Evolutionary conservation across 306 rosid species (phyloP).

Genomic region (Vigna trinervia): DNA sequence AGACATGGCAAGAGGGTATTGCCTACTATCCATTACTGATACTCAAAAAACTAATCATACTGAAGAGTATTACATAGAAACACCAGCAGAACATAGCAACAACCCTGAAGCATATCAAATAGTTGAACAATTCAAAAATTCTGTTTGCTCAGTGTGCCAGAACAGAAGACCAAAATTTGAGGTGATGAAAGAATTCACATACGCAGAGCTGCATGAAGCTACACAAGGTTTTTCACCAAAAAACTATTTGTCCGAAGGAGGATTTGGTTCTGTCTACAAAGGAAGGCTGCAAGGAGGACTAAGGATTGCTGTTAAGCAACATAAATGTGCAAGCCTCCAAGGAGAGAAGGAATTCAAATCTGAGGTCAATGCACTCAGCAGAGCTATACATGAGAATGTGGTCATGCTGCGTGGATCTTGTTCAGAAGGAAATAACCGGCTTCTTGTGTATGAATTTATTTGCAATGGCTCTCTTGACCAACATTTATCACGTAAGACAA

Average conservation of each 20-base stretch:
- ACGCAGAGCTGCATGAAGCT: constrained; percentile 62
- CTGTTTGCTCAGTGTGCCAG: constrained; percentile 59
- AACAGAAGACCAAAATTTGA: constrained; percentile 65
- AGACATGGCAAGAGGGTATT: constrained; percentile 51
- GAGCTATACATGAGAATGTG: constrained; percentile 79
- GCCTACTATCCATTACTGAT: constrained; percentile 26
- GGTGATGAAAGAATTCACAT: constrained; percentile 65
- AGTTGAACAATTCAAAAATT: constrained; percentile 48
- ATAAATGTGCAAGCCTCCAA: constrained; percentile 61
- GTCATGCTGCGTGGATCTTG: constrained; percentile 80
- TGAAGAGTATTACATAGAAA: constrained; percentile 37
- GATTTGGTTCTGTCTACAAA: constrained; percentile 70
- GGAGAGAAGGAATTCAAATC: constrained; percentile 79
- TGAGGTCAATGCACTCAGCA: constrained; percentile 71
- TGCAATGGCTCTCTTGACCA: constrained; percentile 79
- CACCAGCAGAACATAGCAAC: constrained; percentile 24
- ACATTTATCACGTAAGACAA: constrained; percentile 71
- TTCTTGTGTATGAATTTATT: constrained; percentile 81
- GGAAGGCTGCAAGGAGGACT: constrained; percentile 67
- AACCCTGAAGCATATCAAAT: constrained; percentile 29
- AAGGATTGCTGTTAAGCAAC: constrained; percentile 79
- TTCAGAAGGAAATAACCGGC: constrained; percentile 69
- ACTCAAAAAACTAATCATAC: constrained; percentile 31
- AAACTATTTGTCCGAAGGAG: constrained; percentile 79
- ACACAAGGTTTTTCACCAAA: constrained; percentile 57